Base-by-base conservation (phyloP, 768 basidiomycete genomes). In the Floccularia luteovirens region DNA sequence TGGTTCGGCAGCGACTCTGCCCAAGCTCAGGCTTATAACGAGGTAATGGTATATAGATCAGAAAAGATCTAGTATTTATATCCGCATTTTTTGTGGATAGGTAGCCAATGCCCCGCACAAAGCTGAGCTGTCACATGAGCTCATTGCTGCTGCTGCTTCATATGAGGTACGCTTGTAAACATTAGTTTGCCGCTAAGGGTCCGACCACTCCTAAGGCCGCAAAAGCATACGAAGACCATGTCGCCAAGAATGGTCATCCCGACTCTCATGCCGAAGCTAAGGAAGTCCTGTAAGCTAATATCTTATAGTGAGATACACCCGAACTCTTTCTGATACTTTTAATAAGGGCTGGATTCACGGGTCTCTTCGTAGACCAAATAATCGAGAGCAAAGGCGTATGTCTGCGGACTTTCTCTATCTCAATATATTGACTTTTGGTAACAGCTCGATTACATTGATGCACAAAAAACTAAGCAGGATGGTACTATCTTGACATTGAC, bases 111-210 rank as follows among this genome's bases (percentile, higher is more conserved):
- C 66, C 11, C 67, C 65, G 7, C 80, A 82, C 63, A 60, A 79
- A 60, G 74, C 80, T 1, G 41, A 58, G 42, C 58, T 82, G 41
- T 73, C 77, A 5, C 82, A 86, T 55, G 76, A 86, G 59, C 54
- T 84, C 31, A 67, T 86, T 46, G 77, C 78, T 34, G 80, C 61
- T 30, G 83, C 83, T 31, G 82, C 81, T 5, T 58, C 77, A 21
- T 85, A 68, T 57, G 79, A 77, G 68, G 79, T 75, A 25, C 10
- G 58, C 34, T 20, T 10, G 8, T 20, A 14, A 3, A 8, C 31
- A 35, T 16, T 24, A 24, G 3, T 28, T 30, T 13, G 38, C 5
- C 17, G 11, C 24, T 19, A 24, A 24, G 19, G 28, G 39, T 22
- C 16, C 17, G 12, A 16, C 14, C 32, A 10, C 31, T 23, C 21